Conservation (phyloP, 2,329 filamentous ascomycete genomes). For the Cladosporium phlei region DNA sequence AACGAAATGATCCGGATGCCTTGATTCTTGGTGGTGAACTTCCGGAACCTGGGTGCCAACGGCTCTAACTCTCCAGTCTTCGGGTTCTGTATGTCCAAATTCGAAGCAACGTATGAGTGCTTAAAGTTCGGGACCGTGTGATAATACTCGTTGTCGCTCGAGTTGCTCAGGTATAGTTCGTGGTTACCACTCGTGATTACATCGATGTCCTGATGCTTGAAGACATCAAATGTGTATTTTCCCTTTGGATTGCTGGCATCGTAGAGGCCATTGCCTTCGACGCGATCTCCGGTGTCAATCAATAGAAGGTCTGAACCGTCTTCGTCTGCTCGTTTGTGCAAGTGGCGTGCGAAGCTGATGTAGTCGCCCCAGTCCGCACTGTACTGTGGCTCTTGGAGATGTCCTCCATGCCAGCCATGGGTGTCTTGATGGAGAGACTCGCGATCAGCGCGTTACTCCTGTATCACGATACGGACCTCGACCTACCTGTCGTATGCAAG, state of each 20-base stretch:
- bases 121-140: conserved; percentile 79
- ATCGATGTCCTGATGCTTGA: conserved; percentile 77
- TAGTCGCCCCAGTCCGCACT: conserved; percentile 98
- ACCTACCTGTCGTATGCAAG: conserved; percentile 69
- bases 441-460: background rate
- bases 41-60: conserved; percentile 76
- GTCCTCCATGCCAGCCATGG: conserved; percentile 92
- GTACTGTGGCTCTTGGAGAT: conserved; percentile 88
- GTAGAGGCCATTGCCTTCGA: conserved; percentile 93
- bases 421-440: conserved; percentile 51
- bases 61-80: conserved; percentile 66
- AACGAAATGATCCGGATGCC: conserved; percentile 80
- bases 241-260: conserved; percentile 86
- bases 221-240: conserved; percentile 80
- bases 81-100: conserved; percentile 79
- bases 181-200: conserved; percentile 87
- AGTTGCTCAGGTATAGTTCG: conserved; percentile 80
- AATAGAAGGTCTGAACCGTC: conserved; percentile 80
- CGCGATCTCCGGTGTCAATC: conserved; percentile 88
- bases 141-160: conserved; percentile 71
- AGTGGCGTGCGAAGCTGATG: conserved; percentile 80
- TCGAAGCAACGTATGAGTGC: conserved; percentile 79
- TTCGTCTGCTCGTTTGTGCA: conserved; percentile 72
- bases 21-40: conserved; percentile 87
- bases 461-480: background rate